These are phyloP conservation scores for Neurospora sp. DNA, from an alignment of 2,329 filamentous ascomycete genomes.

Conservation along the genomic window DNA sequence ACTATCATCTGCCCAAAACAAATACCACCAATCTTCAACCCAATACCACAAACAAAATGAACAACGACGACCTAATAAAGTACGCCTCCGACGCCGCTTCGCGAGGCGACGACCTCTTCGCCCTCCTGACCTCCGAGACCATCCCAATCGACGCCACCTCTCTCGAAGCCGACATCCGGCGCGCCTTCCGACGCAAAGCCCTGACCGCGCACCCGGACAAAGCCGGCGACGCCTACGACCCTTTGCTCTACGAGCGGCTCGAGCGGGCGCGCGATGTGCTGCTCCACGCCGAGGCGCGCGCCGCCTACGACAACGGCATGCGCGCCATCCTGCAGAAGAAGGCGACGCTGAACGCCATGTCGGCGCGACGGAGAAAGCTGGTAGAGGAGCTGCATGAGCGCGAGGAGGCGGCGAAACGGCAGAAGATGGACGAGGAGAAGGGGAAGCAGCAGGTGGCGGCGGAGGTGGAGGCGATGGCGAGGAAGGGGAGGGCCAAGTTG, in stretches of 20 bases:
- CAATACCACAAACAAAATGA: constrained; percentile 9
- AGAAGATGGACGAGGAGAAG: constrained; percentile 20
- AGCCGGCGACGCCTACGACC: constrained; percentile 62
- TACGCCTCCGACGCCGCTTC: constrained; percentile 50
- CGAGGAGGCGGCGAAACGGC: constrained; percentile 57
- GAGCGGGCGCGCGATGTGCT: constrained; percentile 83
- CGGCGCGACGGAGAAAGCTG: constrained; percentile 63
- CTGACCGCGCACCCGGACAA: constrained; percentile 95
- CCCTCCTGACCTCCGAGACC: constrained; percentile 44
- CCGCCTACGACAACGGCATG: constrained; percentile 68
- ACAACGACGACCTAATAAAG: constrained; percentile 38
- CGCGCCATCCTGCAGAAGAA: constrained; percentile 61
- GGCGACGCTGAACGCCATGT: constrained; percentile 63
- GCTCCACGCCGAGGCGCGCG: constrained; percentile 57
- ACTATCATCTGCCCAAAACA: not conserved
- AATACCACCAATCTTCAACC: not conserved
- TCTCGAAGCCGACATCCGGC: constrained; percentile 63
- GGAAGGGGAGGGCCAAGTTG: constrained; percentile 21
- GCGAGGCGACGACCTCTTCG: constrained; percentile 66
- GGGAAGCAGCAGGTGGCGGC: constrained; percentile 18
- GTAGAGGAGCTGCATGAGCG: constrained; percentile 60
- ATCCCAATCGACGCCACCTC: constrained; percentile 47
- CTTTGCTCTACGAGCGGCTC: constrained; percentile 75
- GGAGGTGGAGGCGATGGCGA: constrained; percentile 25
- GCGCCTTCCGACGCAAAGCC: constrained; percentile 68